Conservation (phyloP, 1,284 basidiomycete genomes). For the Apiotrichum mycotoxinovorans region DNA sequence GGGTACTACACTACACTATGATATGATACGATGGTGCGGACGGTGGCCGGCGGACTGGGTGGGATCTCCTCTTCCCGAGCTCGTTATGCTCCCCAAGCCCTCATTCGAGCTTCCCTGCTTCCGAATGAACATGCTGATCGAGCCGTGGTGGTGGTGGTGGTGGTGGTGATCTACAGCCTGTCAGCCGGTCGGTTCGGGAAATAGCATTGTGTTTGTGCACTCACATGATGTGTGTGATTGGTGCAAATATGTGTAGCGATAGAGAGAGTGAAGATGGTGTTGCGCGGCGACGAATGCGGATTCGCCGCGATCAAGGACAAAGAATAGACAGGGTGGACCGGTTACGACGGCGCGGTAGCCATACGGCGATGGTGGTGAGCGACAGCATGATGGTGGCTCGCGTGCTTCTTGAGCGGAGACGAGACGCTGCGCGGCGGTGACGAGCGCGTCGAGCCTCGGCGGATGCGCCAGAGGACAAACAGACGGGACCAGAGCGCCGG, state of each 20-base stretch:
- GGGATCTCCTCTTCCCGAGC: not conserved
- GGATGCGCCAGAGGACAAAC: constrained; percentile 4
- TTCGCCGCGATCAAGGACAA: too few relatives aligned
- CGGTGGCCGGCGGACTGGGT: too few relatives aligned
- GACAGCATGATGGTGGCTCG: not conserved
- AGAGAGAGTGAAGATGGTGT: not conserved
- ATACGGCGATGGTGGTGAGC: not conserved
- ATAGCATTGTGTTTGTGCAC: not conserved
- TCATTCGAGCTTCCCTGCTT: too few relatives aligned
- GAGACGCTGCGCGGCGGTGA: not conserved
- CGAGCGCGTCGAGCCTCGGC: not conserved
- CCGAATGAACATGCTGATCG: not conserved
- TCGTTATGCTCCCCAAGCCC: not conserved
- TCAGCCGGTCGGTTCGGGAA: not conserved
- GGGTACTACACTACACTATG: too few relatives aligned
- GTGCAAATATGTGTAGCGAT: too few relatives aligned
- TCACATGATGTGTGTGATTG: not conserved
- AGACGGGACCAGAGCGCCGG: not conserved
- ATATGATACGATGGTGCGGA: too few relatives aligned
- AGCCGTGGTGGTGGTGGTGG: not conserved
- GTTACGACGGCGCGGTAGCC: not conserved
- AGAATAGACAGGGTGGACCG: not conserved
- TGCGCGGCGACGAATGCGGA: not conserved
- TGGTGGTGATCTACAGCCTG: not conserved
- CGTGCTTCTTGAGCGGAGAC: not conserved